These are phyloP conservation scores for Croton laevigatus DNA, from an alignment of 441 rosid genomes.

Conservation along the genomic window DNA sequence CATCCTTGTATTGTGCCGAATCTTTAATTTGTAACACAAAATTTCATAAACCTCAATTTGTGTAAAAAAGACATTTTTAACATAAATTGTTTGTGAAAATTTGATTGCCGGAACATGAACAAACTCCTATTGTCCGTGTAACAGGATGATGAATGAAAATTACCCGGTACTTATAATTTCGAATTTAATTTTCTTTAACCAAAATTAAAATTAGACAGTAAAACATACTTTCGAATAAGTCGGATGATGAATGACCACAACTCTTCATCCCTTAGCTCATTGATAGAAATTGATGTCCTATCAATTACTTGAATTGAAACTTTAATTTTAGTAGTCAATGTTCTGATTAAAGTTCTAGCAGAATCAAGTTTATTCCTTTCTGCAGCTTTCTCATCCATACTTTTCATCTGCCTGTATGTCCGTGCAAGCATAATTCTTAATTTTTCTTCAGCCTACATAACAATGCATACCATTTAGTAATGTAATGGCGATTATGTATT, in stretches of 20 bases:
- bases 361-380: conserved; percentile 52
- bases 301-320: conserved; percentile 86
- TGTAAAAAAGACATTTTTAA: no score
- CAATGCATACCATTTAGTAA: not conserved
- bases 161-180: not conserved
- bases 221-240: conserved; percentile 69
- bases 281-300: conserved; percentile 63
- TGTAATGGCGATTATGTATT: no score
- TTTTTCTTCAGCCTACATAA: conserved; percentile 76
- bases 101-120: no score
- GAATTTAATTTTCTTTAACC: not conserved
- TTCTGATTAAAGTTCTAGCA: conserved; percentile 40
- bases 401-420: conserved; percentile 61
- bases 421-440: conserved; percentile 60
- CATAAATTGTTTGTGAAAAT: no score
- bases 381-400: conserved; percentile 57
- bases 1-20: no score
- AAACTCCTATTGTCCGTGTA: no score
- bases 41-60: no score
- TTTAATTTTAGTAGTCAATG: conserved; percentile 63
- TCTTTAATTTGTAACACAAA: no score
- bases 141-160: no score
- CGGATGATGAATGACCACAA: conserved; percentile 73
- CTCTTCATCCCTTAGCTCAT: conserved; percentile 84
- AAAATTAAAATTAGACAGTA: not conserved